phyloP scores from a whole-genome alignment of 202 grass and related monocot genomes.

The Schoenoplectus tabernaemontani region DNA sequence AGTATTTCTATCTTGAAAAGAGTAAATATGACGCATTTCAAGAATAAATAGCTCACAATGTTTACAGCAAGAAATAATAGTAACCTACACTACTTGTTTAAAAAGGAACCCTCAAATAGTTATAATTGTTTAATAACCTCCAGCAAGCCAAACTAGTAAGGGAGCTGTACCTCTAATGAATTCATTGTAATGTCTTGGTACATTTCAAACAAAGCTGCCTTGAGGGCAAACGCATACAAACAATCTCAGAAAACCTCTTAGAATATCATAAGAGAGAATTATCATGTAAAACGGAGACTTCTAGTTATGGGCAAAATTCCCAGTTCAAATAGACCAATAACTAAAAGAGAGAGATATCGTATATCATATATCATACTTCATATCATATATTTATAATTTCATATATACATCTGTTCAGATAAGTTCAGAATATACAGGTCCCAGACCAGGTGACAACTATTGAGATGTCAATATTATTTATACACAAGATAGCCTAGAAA shows the following conservation, averaged over 20 bases:
- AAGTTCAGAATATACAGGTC: slow-evolving; percentile 22
- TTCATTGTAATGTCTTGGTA: neutral
- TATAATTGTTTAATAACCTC: no score
- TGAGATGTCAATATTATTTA: slow-evolving; percentile 30
- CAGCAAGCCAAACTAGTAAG: no score
- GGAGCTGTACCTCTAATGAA: no score
- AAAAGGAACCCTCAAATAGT: no score
- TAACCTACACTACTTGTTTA: no score
- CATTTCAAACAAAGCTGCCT: neutral
- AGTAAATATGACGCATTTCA: no score
- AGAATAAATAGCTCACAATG: no score
- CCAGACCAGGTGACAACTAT: slow-evolving; percentile 2
- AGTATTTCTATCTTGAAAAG: no score
- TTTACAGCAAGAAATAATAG: no score
- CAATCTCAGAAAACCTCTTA: neutral
- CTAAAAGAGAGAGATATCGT: neutral
- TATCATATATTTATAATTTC: neutral
- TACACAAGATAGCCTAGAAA: slow-evolving; percentile 21
- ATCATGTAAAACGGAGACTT: no score
- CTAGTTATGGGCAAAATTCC: no score
- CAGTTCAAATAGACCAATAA: neutral
- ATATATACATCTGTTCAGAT: slow-evolving; percentile 35
- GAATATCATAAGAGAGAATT: neutral
- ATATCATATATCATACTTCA: no score
- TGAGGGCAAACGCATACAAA: neutral